These are phyloP conservation scores for Crucihimalaya himalaica DNA, from an alignment of 345 rosid genomes.

Conservation along the genomic window DNA sequence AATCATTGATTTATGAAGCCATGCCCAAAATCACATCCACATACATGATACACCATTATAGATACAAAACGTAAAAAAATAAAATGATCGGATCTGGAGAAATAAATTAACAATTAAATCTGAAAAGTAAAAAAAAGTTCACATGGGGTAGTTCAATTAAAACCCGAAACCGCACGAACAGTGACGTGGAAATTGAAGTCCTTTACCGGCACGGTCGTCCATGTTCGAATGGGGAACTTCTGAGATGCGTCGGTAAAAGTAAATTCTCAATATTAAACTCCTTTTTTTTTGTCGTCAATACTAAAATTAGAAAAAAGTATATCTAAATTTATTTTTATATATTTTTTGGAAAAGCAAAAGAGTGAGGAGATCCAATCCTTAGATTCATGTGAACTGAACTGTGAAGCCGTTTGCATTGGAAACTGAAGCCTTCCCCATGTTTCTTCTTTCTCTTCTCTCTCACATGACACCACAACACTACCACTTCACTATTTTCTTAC, in stretches of 20 bases:
- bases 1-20: neutral
- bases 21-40: neutral
- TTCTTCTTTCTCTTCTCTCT: constrained; percentile 1
- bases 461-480: neutral
- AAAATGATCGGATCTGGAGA: neutral
- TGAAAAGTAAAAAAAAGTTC: neutral
- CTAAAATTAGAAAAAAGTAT: neutral
- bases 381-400: constrained; percentile 25
- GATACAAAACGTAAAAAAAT: neutral
- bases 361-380: constrained; percentile 30
- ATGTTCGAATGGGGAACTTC: constrained; percentile 25
- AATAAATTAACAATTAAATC: neutral
- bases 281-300: neutral
- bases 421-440: constrained; percentile 39
- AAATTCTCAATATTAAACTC: neutral
- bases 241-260: constrained; percentile 13
- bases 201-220: constrained; percentile 30
- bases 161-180: constrained; percentile 27
- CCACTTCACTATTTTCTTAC: constrained; percentile 19
- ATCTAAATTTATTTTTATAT: neutral
- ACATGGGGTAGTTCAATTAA: constrained; percentile 21
- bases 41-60: no score
- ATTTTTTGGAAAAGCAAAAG: neutral
- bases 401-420: constrained; percentile 38
- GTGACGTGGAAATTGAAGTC: constrained; percentile 23